Conservation (phyloP, 805 yeast species). For the Kluyveromyces aestuarii region DNA sequence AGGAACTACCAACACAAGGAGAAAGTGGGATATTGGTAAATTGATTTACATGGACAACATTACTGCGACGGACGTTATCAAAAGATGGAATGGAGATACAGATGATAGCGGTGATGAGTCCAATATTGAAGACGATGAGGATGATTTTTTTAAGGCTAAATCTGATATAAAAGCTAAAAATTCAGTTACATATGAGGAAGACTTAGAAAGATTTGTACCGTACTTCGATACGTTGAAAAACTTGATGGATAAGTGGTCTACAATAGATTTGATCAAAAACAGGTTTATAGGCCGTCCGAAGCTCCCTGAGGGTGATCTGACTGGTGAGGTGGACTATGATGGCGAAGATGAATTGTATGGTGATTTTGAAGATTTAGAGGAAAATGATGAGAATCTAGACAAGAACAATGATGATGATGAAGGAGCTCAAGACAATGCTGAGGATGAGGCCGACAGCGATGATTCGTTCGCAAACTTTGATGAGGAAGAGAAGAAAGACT, state of each 20-base stretch:
- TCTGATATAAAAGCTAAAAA: conserved; percentile 3
- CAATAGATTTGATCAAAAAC: conserved; percentile 19
- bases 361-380: conserved; percentile 47
- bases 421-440: conserved; percentile 8
- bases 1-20: conserved; percentile 37
- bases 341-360: conserved; percentile 46
- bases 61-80: conserved; percentile 61
- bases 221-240: conserved; percentile 27
- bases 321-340: conserved; percentile 28
- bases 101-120: conserved; percentile 37
- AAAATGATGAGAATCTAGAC: conserved; percentile 15
- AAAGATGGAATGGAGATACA: conserved; percentile 56
- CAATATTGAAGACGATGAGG: conserved; percentile 29
- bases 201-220: conserved; percentile 27
- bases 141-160: conserved; percentile 40
- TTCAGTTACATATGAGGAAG: conserved; percentile 11
- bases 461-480: conserved; percentile 34
- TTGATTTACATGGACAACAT: conserved; percentile 72
- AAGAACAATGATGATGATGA: conserved; percentile 9
- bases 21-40: conserved; percentile 72
- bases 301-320: conserved; percentile 19
- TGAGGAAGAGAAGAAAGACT: conserved; percentile 30
- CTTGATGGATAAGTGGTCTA: conserved; percentile 25
- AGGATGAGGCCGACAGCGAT: conserved; percentile 28
- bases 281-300: conserved; percentile 26